Conservation (phyloP, 1,284 basidiomycete species). For the Laetiporus sulphureus region DNA sequence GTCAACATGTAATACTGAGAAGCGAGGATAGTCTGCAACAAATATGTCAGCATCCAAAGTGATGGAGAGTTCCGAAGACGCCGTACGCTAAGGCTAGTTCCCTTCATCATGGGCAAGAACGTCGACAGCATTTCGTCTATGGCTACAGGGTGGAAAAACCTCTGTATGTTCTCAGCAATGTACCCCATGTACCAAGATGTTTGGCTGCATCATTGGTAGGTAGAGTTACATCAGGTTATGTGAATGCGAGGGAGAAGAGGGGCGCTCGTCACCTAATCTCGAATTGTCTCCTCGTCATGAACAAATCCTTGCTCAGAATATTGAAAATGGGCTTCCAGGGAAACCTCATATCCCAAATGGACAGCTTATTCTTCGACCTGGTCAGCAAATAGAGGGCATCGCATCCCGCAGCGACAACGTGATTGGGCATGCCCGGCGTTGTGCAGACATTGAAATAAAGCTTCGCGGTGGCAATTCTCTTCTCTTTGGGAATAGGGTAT, state of each 20-base stretch:
- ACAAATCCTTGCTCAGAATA: slow-evolving; percentile 76
- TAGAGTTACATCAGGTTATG: background rate
- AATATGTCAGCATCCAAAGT: slow-evolving; percentile 7
- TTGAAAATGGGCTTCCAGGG: slow-evolving; percentile 87
- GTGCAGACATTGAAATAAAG: slow-evolving; percentile 72
- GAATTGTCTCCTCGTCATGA: slow-evolving; percentile 77
- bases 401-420: slow-evolving; percentile 50
- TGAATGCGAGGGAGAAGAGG: background rate
- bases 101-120: slow-evolving; percentile 75
- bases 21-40: slow-evolving; percentile 58
- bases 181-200: slow-evolving; percentile 81
- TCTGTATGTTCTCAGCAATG: slow-evolving; percentile 74
- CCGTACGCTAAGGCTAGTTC: slow-evolving; percentile 66
- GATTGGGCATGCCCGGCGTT: slow-evolving; percentile 53
- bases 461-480: slow-evolving; percentile 70
- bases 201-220: slow-evolving; percentile 40
- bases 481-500: slow-evolving; percentile 80
- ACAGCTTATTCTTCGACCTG: slow-evolving; percentile 70
- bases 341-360: slow-evolving; percentile 77
- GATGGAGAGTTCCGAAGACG: slow-evolving; percentile 3
- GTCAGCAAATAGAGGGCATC: slow-evolving; percentile 50
- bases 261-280: slow-evolving; percentile 67
- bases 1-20: slow-evolving; percentile 79
- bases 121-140: slow-evolving; percentile 86
- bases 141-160: slow-evolving; percentile 89